phyloP scores from a whole-genome alignment of 1,139 yeast species.

The Blastobotrys persicus region DNA sequence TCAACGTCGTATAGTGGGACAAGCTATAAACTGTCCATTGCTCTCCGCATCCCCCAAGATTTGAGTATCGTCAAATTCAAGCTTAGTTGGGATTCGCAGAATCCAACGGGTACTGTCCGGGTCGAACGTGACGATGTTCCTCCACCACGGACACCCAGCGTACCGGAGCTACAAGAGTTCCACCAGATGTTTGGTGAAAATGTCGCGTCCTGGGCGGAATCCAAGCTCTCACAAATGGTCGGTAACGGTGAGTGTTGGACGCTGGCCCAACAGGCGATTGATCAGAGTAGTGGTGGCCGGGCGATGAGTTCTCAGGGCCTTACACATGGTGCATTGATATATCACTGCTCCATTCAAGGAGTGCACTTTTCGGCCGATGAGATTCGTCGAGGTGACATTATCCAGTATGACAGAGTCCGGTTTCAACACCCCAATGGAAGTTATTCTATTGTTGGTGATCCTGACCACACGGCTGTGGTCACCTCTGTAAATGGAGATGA shows the following conservation, averaged over 20 bases:
- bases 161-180: conserved; percentile 43
- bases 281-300: conserved; percentile 57
- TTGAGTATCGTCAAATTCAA: conserved; percentile 48
- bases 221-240: conserved; percentile 52
- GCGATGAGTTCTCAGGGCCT: conserved; percentile 58
- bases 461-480: conserved; percentile 68
- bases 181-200: conserved; percentile 40
- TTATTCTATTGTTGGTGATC: conserved; percentile 46
- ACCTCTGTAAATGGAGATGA: conserved; percentile 35
- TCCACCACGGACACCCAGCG: conserved; percentile 42
- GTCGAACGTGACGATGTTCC: conserved; percentile 46
- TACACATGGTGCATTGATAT: conserved; percentile 59
- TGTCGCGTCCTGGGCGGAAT: conserved; percentile 65
- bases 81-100: conserved; percentile 45
- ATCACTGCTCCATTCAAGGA: conserved; percentile 37
- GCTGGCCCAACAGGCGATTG: conserved; percentile 61
- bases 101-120: conserved; percentile 33
- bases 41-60: conserved; percentile 48
- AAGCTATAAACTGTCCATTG: conserved; percentile 26
- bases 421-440: conserved; percentile 38
- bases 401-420: conserved; percentile 46
- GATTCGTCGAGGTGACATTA: conserved; percentile 46
- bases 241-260: conserved; percentile 83
- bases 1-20: conserved; percentile 21
- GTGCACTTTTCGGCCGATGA: conserved; percentile 30